A percentile compares a stretch with the other conserved stretches of the same genome.
Conservation (phyloP, 148 eudicot species). For the Cornus florida region DNA sequence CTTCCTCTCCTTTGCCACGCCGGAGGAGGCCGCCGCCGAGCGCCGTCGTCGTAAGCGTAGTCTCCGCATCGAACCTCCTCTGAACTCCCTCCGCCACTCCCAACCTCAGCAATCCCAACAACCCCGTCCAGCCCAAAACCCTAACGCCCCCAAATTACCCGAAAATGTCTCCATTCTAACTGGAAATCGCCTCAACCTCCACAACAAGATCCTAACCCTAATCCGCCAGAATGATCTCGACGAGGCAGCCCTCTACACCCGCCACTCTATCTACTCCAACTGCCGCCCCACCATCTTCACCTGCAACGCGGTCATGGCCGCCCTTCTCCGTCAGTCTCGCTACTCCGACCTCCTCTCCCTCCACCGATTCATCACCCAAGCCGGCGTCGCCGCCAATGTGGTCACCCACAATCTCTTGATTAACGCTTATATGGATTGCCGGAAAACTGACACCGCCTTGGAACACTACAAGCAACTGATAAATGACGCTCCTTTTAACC, state of each 20-base stretch:
- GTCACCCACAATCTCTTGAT: conserved; percentile 74
- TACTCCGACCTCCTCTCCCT: conserved; percentile 78
- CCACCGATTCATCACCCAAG: conserved; percentile 86
- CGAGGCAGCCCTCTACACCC: conserved; percentile 79
- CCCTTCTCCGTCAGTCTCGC: conserved; percentile 59
- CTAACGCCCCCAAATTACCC: conserved; percentile 77
- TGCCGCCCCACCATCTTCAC: conserved; percentile 88
- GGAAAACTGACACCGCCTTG: conserved; percentile 69
- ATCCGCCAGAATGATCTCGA: conserved; percentile 83
- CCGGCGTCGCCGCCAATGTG: conserved; percentile 71
- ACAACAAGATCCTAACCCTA: conserved; percentile 70
- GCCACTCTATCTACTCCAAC: conserved; percentile 89
- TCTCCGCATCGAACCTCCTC: conserved; percentile 84
- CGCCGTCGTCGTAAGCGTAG: conserved; percentile 87
- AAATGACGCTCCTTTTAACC: conserved; percentile 82
- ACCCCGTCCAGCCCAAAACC: conserved; percentile 41
- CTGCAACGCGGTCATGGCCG: conserved; percentile 78
- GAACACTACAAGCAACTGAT: conserved; percentile 78
- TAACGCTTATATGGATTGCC: conserved; percentile 69
- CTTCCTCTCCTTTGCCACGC: conserved; percentile 66
- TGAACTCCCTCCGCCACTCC: conserved; percentile 44
- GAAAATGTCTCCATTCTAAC: conserved; percentile 62
- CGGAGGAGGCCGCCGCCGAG: conserved; percentile 77
- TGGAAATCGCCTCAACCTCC: conserved; percentile 76
- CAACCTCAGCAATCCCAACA: conserved; percentile 13